phyloP scores from a whole-genome alignment of 179 eudicot species.

The Spinacia oleracea region DNA sequence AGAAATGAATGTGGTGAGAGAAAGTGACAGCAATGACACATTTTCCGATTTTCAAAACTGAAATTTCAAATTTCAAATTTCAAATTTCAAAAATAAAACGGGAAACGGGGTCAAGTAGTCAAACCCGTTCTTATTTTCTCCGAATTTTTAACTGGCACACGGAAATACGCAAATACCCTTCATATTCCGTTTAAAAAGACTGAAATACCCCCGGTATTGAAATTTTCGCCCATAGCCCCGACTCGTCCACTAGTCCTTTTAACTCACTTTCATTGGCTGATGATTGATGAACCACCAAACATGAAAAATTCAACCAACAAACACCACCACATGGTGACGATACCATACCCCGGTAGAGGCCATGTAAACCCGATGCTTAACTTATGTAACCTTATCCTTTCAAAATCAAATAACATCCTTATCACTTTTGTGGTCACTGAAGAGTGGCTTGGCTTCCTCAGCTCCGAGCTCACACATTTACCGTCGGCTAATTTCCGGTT shows the following conservation, averaged over 20 bases:
- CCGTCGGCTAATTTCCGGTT: constrained; percentile 38
- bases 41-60: too few species aligned
- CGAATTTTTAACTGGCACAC: too few species aligned
- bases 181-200: too few species aligned
- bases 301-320: not conserved
- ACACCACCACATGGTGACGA: not conserved
- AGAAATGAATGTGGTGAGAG: too few species aligned
- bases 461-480: constrained; percentile 26
- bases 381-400: constrained; percentile 20
- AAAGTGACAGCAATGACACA: too few species aligned
- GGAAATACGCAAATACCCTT: too few species aligned
- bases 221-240: too few species aligned
- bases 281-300: not conserved
- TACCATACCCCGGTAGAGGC: constrained; percentile 7
- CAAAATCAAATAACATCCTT: constrained; percentile 23
- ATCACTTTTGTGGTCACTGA: constrained; percentile 58
- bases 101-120: too few species aligned
- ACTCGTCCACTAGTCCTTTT: not conserved
- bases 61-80: too few species aligned
- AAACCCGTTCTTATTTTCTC: too few species aligned
- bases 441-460: constrained; percentile 70
- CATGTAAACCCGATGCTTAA: constrained; percentile 2
- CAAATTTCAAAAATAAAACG: too few species aligned
- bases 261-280: not conserved
- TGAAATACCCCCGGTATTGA: too few species aligned